Evolutionary conservation across 495 filamentous ascomycete genomes (phyloP), one percentile per base, ranked within the genome.

Genomic region (Physcia stellaris): DNA sequence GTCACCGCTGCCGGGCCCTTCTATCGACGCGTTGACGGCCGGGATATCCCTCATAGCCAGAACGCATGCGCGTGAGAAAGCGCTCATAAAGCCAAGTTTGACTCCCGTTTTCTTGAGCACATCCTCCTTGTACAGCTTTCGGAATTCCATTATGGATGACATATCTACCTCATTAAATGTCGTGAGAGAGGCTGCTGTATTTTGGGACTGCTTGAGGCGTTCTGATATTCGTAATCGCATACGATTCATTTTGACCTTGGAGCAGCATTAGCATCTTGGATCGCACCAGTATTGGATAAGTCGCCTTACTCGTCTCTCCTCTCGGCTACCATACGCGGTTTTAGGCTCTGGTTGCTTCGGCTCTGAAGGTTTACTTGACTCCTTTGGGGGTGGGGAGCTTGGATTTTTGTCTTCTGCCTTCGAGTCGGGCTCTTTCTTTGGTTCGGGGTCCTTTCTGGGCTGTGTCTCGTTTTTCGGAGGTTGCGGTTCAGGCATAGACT

Each of bases 131-230:
- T 96, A 99, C 20, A 83, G 59, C 54, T 90, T 94, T 28, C 90
- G 82, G 67, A 99, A 83, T 37, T 94, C 85, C 84, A 99, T 94
- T 15, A 99, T 63, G 10, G 80, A 79, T 4, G 92, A 95, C 92
- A 99, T 99, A 55, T 99, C 92, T 35, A 99, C 90, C 59, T 99
- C 90, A 59, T 99, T 94, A 69, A 99, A 99, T 13, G 90, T 99
- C 13, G 90, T 96, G 36, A 99, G 64, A 12, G 90, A 94, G 24
- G 90, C 90, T 37, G 92, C 90, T 4, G 90, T 95, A 65, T 99
- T 96, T 64, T 99, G 90, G 12, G 88, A 95, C 55, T 98, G 90
- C 73, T 98, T 98, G 35, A 98, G 71, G 46, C 90, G 87, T 67
- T 98, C 90, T 16, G 90, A 84, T 45, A 96, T 98, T 16, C 90